A percentile compares a stretch with the other conserved stretches of the same genome.
Conservation (phyloP, 1,284 basidiomycete genomes). For the Microbotryomycetes sp. region DNA sequence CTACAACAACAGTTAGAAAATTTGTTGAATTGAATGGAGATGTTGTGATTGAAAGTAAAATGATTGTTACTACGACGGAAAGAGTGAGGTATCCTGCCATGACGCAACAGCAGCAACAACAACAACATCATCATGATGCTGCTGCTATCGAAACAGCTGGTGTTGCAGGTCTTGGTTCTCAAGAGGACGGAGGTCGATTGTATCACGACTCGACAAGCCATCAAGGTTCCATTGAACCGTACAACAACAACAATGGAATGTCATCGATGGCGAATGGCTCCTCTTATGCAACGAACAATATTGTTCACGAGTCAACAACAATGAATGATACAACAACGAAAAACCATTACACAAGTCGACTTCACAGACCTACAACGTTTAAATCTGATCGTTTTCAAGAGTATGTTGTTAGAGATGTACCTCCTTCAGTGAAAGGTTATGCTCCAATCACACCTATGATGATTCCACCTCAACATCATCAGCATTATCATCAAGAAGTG, state of each 20-base stretch:
- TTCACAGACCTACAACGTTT: neutral
- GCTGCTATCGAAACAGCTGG: too few relatives aligned
- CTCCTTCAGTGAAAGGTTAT: neutral
- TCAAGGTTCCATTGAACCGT: neutral
- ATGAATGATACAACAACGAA: too few relatives aligned
- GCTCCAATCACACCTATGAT: neutral
- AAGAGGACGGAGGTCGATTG: too few relatives aligned
- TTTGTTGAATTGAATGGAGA: constrained; percentile 18
- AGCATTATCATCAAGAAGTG: too few relatives aligned
- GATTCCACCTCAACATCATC: too few relatives aligned
- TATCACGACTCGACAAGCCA: too few relatives aligned
- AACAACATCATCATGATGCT: too few relatives aligned
- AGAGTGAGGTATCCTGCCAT: constrained; percentile 23
- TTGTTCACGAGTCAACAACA: neutral
- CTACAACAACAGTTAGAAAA: constrained; percentile 23
- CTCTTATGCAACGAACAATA: neutral
- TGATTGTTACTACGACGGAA: constrained; percentile 30
- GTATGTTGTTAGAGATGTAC: neutral
- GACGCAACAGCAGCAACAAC: neutral
- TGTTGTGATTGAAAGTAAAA: constrained; percentile 29
- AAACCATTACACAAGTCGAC: too few relatives aligned
- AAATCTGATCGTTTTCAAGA: neutral
- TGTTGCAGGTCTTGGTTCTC: too few relatives aligned
- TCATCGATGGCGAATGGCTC: neutral
- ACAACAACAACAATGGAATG: neutral